phyloP scores from a whole-genome alignment of 345 rosid species.

The Passiflora organensis region DNA sequence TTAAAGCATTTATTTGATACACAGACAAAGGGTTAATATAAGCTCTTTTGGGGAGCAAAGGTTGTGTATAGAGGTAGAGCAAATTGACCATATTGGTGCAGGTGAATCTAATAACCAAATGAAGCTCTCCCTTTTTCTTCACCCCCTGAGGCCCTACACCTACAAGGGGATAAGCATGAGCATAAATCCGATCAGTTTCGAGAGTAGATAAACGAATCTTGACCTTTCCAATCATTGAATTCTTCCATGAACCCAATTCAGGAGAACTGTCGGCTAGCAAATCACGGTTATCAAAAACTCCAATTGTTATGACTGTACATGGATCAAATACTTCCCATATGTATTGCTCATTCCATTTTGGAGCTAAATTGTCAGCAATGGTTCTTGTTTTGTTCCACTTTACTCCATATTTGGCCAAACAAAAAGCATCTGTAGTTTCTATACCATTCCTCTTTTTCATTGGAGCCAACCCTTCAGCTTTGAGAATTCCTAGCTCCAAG shows the following conservation, averaged over 20 bases:
- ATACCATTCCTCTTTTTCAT: constrained; percentile 40
- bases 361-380: constrained; percentile 23
- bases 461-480: constrained; percentile 36
- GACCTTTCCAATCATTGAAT: constrained; percentile 47
- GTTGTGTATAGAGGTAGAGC: constrained; percentile 34
- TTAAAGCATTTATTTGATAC: constrained; percentile 32
- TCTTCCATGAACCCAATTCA: constrained; percentile 15
- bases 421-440: constrained; percentile 46
- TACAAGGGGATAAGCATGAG: constrained; percentile 44
- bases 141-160: constrained; percentile 36
- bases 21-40: constrained; percentile 38
- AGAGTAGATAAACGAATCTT: constrained; percentile 50
- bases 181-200: constrained; percentile 33
- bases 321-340: constrained; percentile 48
- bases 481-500: constrained; percentile 48
- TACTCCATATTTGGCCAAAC: constrained; percentile 44
- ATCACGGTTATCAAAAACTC: constrained; percentile 40
- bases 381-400: constrained; percentile 45
- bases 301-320: constrained; percentile 33
- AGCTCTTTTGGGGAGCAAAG: constrained; percentile 41
- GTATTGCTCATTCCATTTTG: constrained; percentile 46
- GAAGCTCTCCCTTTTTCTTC: constrained; percentile 52
- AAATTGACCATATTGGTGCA: constrained; percentile 28
- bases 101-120: constrained; percentile 41
- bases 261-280: constrained; percentile 9